Conservation (phyloP, 805 yeast species). For the Yarrowia sp. region DNA sequence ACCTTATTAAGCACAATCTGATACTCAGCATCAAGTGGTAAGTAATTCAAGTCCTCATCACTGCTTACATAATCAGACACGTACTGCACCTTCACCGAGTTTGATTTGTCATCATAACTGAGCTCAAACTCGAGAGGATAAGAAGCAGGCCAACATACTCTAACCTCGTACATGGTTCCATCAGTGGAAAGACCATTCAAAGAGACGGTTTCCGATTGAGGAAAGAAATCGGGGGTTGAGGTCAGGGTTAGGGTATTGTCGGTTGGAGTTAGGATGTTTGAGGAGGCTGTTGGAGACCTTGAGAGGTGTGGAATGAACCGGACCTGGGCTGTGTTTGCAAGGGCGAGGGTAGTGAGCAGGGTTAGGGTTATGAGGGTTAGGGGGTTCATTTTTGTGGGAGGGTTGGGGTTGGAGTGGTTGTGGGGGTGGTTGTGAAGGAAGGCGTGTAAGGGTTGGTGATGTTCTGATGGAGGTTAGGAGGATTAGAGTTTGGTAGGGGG, state of each 20-base stretch:
- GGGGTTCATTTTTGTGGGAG: background rate
- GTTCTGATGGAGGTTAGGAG: background rate
- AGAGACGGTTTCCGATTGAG: background rate
- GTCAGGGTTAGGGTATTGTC: background rate
- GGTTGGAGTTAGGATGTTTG: background rate
- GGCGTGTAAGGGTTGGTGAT: background rate
- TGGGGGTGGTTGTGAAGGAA: background rate
- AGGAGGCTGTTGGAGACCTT: background rate
- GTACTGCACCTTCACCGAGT: background rate
- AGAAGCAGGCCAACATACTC: constrained; percentile 21
- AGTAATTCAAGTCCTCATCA: background rate
- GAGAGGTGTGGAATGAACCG: background rate
- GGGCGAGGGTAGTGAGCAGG: background rate
- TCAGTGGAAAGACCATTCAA: background rate
- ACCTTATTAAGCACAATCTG: background rate
- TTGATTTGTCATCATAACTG: background rate
- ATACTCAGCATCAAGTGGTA: background rate
- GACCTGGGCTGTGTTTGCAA: constrained; percentile 11
- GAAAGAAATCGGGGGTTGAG: background rate
- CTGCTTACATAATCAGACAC: background rate
- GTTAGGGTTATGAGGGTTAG: background rate
- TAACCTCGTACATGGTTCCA: constrained; percentile 16
- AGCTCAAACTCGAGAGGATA: constrained; percentile 7
- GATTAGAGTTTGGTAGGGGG: background rate
- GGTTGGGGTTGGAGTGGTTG: background rate